A percentile compares a stretch with the other conserved stretches of the same genome.
These are phyloP conservation scores for Lecanoromycetidae sp. DNA, from an alignment of 2,329 filamentous ascomycete genomes.

Conservation along the genomic window DNA sequence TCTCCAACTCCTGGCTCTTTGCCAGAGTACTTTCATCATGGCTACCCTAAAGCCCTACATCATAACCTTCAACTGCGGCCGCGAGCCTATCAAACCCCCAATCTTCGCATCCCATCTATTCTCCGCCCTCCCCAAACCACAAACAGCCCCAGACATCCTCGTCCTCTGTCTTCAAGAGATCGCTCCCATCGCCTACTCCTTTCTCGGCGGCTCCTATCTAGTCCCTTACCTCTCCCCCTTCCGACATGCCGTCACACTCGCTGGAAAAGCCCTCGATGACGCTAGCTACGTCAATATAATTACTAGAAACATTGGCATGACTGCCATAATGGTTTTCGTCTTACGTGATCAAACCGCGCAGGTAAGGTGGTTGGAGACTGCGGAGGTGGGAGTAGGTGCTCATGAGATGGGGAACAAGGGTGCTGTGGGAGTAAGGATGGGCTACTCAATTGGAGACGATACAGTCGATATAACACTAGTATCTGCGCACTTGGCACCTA, in stretches of 20 bases:
- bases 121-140: slow-evolving; percentile 38
- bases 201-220: slow-evolving; percentile 73
- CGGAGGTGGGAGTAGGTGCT: slow-evolving; percentile 71
- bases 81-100: slow-evolving; percentile 54
- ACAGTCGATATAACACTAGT: slow-evolving; percentile 68
- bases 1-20: not conserved
- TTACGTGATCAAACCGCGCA: slow-evolving; percentile 45
- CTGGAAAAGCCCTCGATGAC: slow-evolving; percentile 39
- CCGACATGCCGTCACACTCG: slow-evolving; percentile 58
- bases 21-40: slow-evolving; percentile 5
- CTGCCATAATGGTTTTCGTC: slow-evolving; percentile 74
- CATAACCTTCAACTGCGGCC: slow-evolving; percentile 82
- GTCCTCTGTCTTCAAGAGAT: slow-evolving; percentile 73
- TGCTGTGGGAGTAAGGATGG: slow-evolving; percentile 65
- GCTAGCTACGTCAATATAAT: slow-evolving; percentile 55
- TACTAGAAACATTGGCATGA: slow-evolving; percentile 73
- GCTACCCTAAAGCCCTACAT: slow-evolving; percentile 29
- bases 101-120: slow-evolving; percentile 62
- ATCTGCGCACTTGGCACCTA: slow-evolving; percentile 75
- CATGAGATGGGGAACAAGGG: slow-evolving; percentile 94
- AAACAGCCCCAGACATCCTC: slow-evolving; percentile 47
- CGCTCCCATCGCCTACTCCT: slow-evolving; percentile 69
- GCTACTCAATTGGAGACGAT: slow-evolving; percentile 36
- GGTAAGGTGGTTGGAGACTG: slow-evolving; percentile 58
- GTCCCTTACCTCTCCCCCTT: slow-evolving; percentile 63